These are phyloP conservation scores for Penicillium hesseltinei DNA, from an alignment of 2,329 filamentous ascomycete genomes.

Conservation along the genomic window DNA sequence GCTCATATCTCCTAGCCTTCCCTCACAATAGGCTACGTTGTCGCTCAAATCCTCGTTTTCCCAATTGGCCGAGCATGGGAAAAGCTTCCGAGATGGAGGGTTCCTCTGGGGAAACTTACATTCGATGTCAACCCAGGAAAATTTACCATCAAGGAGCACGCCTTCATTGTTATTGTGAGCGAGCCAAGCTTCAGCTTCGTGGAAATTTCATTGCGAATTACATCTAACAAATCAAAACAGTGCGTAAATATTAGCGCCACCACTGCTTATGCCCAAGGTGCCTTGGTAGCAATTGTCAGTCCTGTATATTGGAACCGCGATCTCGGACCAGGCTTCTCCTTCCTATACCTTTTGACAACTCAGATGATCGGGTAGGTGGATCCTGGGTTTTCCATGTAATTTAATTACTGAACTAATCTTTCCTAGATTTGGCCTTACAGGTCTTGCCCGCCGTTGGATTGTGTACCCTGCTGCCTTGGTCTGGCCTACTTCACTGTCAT, in stretches of 20 bases:
- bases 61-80: slow-evolving; percentile 25
- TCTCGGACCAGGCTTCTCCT: slow-evolving; percentile 33
- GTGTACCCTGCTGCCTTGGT: slow-evolving; percentile 23
- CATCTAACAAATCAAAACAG: slow-evolving; percentile 5
- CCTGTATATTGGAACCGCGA: slow-evolving; percentile 37
- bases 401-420: background rate
- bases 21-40: slow-evolving; percentile 24
- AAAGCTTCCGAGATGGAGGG: slow-evolving; percentile 24
- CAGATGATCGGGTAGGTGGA: slow-evolving; percentile 30
- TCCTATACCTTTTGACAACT: slow-evolving; percentile 33
- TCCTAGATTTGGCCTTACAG: slow-evolving; percentile 22
- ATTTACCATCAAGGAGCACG: slow-evolving; percentile 26
- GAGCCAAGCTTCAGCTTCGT: background rate
- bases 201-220: background rate
- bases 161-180: slow-evolving; percentile 25
- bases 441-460: slow-evolving; percentile 22
- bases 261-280: slow-evolving; percentile 27
- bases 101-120: slow-evolving; percentile 19
- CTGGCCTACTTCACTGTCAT: slow-evolving; percentile 23
- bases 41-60: slow-evolving; percentile 23
- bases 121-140: slow-evolving; percentile 24
- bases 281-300: slow-evolving; percentile 35
- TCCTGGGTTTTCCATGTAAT: too few species aligned
- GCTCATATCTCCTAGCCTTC: slow-evolving; percentile 18
- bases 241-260: slow-evolving; percentile 33